Percentiles rank a stretch among this genome's conserved stretches.
phyloP scores from a whole-genome alignment of 1,139 yeast genomes.

The Lodderomyces jiufengensis region DNA sequence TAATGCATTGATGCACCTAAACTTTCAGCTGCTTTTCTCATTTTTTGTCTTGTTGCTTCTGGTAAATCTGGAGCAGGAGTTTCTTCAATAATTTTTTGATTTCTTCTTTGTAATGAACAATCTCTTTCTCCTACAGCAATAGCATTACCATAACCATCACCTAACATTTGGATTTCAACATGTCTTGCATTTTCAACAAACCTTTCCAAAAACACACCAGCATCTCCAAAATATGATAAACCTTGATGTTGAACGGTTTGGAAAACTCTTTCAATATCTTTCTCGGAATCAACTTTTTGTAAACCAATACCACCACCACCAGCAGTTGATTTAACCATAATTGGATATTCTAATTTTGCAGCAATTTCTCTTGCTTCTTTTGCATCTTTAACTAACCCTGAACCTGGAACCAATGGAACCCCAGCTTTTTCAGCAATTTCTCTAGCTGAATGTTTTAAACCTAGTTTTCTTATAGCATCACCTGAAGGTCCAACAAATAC shows the following conservation, averaged over 20 bases:
- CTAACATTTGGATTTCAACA: constrained; percentile 94
- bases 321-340: constrained; percentile 96
- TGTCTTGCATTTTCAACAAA: constrained; percentile 94
- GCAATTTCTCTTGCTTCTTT: constrained; percentile 77
- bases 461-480: constrained; percentile 83
- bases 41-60: constrained; percentile 63
- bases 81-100: constrained; percentile 93
- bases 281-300: constrained; percentile 82
- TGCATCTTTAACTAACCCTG: constrained; percentile 68
- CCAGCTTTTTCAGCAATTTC: constrained; percentile 84
- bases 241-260: constrained; percentile 94
- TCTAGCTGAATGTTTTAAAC: constrained; percentile 94
- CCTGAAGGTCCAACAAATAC: constrained; percentile 95
- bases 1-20: constrained; percentile 78
- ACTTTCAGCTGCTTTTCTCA: constrained; percentile 83
- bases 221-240: constrained; percentile 84
- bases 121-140: constrained; percentile 96
- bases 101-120: constrained; percentile 94
- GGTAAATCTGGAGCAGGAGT: constrained; percentile 97
- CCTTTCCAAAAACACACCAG: constrained; percentile 91
- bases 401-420: constrained; percentile 95
- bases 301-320: constrained; percentile 99
- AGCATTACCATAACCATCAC: constrained; percentile 91
- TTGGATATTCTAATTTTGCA: constrained; percentile 76
- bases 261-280: constrained; percentile 77